phyloP scores from a whole-genome alignment of 345 rosid genomes.

The Moringa oleifera region DNA sequence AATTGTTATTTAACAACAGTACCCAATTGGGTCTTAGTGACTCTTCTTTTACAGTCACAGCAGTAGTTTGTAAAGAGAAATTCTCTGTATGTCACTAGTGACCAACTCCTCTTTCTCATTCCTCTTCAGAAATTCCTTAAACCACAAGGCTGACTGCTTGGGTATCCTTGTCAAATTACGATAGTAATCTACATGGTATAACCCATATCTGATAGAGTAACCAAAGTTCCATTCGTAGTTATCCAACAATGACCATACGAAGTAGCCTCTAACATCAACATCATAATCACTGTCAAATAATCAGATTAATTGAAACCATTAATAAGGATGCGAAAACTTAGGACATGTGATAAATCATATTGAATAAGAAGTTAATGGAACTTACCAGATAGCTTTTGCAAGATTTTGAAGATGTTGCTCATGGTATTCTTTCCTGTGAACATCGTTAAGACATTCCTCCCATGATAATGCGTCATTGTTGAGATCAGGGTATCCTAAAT shows the following conservation, averaged over 20 bases:
- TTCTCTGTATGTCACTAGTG: too few species aligned
- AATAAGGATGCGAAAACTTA: too few species aligned
- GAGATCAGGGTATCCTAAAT: background rate
- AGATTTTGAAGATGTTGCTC: background rate
- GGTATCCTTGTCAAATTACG: background rate
- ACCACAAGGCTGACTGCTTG: background rate
- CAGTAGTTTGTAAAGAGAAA: too few species aligned
- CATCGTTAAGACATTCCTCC: background rate
- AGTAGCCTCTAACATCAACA: background rate
- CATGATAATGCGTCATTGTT: background rate
- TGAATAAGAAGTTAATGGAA: too few species aligned
- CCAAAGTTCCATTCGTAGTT: background rate
- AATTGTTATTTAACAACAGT: too few species aligned
- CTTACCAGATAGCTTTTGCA: background rate
- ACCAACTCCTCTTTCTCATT: too few species aligned
- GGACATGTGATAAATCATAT: too few species aligned
- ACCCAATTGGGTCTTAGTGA: too few species aligned
- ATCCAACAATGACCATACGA: background rate
- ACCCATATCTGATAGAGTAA: background rate
- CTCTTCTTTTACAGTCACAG: too few species aligned
- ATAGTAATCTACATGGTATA: background rate
- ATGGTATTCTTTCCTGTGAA: background rate
- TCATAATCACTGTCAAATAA: background rate
- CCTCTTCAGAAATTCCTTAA: background rate
- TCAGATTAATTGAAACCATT: background rate